Base-by-base conservation (phyloP, 2,329 filamentous ascomycete genomes). In the Scedosporium minutisporum region DNA sequence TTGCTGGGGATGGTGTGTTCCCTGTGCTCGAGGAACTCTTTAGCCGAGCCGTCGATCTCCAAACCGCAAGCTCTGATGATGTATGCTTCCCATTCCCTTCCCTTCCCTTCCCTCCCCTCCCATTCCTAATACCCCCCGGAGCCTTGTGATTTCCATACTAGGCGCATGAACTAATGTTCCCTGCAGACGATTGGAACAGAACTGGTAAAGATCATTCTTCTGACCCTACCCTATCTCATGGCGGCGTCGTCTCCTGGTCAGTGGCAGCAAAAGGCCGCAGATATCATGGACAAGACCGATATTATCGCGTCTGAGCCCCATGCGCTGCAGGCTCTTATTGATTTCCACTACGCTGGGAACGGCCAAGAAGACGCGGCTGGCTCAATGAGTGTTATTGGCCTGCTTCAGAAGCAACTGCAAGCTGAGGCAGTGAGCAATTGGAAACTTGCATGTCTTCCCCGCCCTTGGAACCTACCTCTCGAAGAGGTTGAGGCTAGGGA, bases 191-290 rank as follows among this genome's bases (percentile, higher is more conserved):
- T 88, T 65, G 85, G 85, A 58, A 87, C 96, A 51, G 95, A 97
- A 77, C 84, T 99, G 41, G 92, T 97, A 73, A 97, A 97, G 76
- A 93, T 97, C 68, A 97, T 99, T 67, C 85, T 97, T 55, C 85
- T 97, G 58, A 96, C 93, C 0, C 89, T 99, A 64, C 93, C 95
- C 0, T 99, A 97, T 73, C 81, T 91, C 62, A 87, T 96, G 82
- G 85, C 87, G 9, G 86, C 90, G 2, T 58, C 61, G 6, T 84
- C 87, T 0, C 88, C 89, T 3, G 80, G 82, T 3, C 85, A 86
- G 59, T 87, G 89, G 70, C 85, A 88, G 68, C 82, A 89, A 66
- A 89, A 89, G 70, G 92, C 91, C 2, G 81, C 83, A 1, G 87
- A 90, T 57, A 80, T 97, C 61, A 86, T 99, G 72, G 90, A 96